Evolutionary conservation across 805 yeast species (phyloP).

Genomic region (Wickerhamomyces silvicola): DNA sequence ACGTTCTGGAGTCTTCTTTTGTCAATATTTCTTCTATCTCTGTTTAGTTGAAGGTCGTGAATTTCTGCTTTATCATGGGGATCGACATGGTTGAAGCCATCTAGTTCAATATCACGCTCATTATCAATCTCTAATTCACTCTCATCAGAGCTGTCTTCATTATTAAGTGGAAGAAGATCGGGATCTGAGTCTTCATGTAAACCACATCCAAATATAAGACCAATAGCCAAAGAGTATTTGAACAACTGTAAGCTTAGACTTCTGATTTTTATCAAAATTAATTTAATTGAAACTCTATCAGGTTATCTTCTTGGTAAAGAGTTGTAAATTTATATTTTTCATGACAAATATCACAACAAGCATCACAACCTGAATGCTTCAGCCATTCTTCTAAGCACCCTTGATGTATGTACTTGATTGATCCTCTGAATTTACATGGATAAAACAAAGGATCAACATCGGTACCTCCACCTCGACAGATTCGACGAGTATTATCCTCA

Average conservation of each 20-base stretch:
- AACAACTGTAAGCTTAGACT: constrained; percentile 13
- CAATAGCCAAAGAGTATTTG: constrained; percentile 16
- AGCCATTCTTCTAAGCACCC: constrained; percentile 90
- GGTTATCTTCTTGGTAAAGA: constrained; percentile 61
- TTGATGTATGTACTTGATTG: constrained; percentile 89
- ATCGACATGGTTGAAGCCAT: too few relatives aligned
- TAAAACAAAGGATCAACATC: constrained; percentile 71
- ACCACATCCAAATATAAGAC: constrained; percentile 32
- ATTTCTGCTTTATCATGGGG: too few relatives aligned
- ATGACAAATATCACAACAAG: constrained; percentile 85
- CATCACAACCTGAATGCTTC: constrained; percentile 42
- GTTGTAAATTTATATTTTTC: constrained; percentile 64
- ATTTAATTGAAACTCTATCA: constrained; percentile 44
- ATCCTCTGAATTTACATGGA: constrained; percentile 93
- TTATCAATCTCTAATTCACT: constrained; percentile 11
- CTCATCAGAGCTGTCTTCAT: constrained; percentile 14
- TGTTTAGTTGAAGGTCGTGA: constrained; percentile 12
- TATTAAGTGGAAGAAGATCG: constrained; percentile 20
- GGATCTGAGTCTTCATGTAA: constrained; percentile 33
- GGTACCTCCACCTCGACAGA: constrained; percentile 90
- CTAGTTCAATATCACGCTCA: constrained; percentile 15
- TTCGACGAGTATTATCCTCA: constrained; percentile 65
- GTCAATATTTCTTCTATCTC: constrained; percentile 10
- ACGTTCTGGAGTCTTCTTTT: too few relatives aligned
- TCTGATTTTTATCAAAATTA: constrained; percentile 37